Base-by-base conservation (phyloP, 495 filamentous ascomycete genomes). In the Penicillium pancosmium region DNA sequence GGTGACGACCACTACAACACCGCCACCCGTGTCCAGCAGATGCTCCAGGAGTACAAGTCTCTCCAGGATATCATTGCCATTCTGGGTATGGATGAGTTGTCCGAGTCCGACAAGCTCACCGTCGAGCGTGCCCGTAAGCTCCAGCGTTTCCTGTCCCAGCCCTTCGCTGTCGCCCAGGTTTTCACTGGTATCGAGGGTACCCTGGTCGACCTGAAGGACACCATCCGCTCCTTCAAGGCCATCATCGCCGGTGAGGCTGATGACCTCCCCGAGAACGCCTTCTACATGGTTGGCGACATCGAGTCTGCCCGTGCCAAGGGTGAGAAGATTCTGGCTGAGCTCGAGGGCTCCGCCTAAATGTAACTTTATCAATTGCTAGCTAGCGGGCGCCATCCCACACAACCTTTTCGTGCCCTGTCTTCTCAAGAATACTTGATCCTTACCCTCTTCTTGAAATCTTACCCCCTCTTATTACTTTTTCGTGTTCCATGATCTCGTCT, bases 61-160 rank as follows among this genome's bases (percentile, higher is more conserved):
- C 90, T 98, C 62, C 94, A 98, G 80, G 94, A 98, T 85, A 98
- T 98, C 86, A 98, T 98, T 85, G 94, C 94, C 81, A 98, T 98
- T 90, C 79, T 98, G 73, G 94, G 94, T 87, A 97, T 98, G 95
- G 95, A 98, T 82, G 95, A 98, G 78, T 81, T 98, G 78, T 97
- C 93, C 63, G 95, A 97, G 84, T 88, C 90, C 68, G 95, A 98
- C 77, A 98, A 98, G 89, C 86, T 98, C 68, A 98, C 95, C 65
- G 94, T 98, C 86, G 94, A 98, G 88, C 95, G 94, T 85, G 94
- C 94, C 71, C 92, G 94, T 83, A 98, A 98, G 86, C 85, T 98
- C 75, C 95, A 98, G 84, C 90, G 94, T 86, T 98, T 98, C 91
- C 82, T 98, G 83, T 89, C 85, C 78, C 94, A 98, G 87, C 94